Base-by-base conservation (phyloP, 176 grass and related monocot species). In the Ensete ventricosum region DNA sequence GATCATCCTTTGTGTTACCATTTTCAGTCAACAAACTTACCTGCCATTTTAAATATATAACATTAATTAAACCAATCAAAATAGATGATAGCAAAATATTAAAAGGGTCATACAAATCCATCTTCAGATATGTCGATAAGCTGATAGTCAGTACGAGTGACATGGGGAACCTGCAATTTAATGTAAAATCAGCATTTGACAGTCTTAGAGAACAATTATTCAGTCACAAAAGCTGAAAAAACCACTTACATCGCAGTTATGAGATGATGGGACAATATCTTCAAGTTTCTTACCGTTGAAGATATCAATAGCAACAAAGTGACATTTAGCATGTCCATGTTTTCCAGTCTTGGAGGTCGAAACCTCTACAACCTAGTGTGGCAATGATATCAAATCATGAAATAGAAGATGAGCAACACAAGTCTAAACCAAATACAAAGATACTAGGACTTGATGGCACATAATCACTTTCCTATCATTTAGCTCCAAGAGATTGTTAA, bases 41-140 rank as follows among this genome's bases (percentile, higher is more conserved):
- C 86, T 88, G 64, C 66, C 55, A 11, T 14, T 14, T 4, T 6
- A 69, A 22, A 48, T 14, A 52, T 25, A 27, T n/a, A 19, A 10
- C 2, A 26, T 14, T 24, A 13, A 70, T 24, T 10, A 75, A 62
- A 16, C 34, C 54, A 76, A 68, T 66, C 1, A 29, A 9, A 62
- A 43, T 11, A 60, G 14, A 5, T 8, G 24, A 43, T 21, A 54
- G 78, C 2, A 75, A 60, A 20, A 48, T 24, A 58, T 52, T 64
- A 22, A 75, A 82, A 82, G 20, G 0, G 25, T 20, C 73, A 75
- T 82, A 88, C 86, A 88, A 79, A 88, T 82, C 86, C 86, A 88
- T 88, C 86, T 73, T 88, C 82, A 76, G 86, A 84, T 55, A 88
- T 88, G 76, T 88, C 86, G 72, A 88, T 84, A 50, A 88, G 86